A percentile compares a stretch with the other conserved stretches of the same genome.
Evolutionary conservation across 177 flowering plant species (phyloP).

Genomic region (Vitis hybrid): DNA sequence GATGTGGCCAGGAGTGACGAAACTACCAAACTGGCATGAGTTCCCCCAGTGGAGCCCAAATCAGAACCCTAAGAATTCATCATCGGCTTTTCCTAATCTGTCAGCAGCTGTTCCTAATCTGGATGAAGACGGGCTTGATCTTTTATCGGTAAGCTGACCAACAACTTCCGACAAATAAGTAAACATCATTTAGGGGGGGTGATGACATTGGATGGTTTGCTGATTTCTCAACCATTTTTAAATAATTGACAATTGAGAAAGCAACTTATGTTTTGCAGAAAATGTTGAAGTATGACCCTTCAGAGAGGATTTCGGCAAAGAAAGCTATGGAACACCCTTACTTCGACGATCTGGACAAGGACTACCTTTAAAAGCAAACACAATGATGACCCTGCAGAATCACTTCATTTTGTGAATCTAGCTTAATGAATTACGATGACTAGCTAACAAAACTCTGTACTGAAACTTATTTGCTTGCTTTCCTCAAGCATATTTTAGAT

Average conservation of each 20-base stretch:
- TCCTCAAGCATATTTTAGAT: constrained; percentile 8
- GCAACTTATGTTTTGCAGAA: constrained; percentile 39
- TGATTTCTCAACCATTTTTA: too few relatives aligned
- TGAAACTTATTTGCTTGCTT: constrained; percentile 10
- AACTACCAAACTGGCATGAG: constrained; percentile 81
- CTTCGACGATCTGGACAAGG: constrained; percentile 71
- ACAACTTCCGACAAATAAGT: too few relatives aligned
- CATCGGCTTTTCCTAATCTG: constrained; percentile 26
- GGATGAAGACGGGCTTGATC: constrained; percentile 61
- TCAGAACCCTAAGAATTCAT: too few relatives aligned
- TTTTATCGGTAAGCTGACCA: constrained; percentile 52
- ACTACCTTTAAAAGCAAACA: constrained; percentile 31
- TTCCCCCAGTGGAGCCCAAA: constrained; percentile 84
- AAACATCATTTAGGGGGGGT: too few relatives aligned
- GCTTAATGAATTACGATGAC: neutral
- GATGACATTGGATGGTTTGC: too few relatives aligned
- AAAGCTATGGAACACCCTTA: constrained; percentile 92
- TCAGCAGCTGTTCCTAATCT: constrained; percentile 67
- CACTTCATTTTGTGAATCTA: neutral
- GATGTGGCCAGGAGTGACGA: constrained; percentile 89
- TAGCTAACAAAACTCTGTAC: neutral
- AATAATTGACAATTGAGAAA: too few relatives aligned
- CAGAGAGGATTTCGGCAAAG: constrained; percentile 83
- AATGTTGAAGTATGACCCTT: constrained; percentile 84
- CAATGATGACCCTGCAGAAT: neutral